Percentiles rank a stretch among this genome's conserved stretches.
Conservation (phyloP, 805 yeast species). For the Saccharomycopsis javanensis region DNA sequence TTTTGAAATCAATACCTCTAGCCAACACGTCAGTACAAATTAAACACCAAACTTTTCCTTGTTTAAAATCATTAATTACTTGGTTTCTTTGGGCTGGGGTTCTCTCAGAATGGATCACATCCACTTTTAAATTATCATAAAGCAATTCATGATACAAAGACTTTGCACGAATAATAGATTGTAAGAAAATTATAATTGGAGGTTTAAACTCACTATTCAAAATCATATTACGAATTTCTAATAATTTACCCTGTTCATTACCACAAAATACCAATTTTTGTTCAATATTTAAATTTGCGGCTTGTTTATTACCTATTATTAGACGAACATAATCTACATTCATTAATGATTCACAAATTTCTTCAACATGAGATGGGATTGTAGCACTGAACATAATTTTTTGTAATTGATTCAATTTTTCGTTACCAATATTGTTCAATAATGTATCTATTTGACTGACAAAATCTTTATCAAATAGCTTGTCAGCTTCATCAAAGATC, state of each 20-base stretch:
- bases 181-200: constrained; percentile 86
- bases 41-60: constrained; percentile 91
- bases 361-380: constrained; percentile 87
- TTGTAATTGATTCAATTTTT: constrained; percentile 24
- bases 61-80: constrained; percentile 72
- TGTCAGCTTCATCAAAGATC: constrained; percentile 93
- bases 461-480: constrained; percentile 77
- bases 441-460: constrained; percentile 84
- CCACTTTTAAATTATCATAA: constrained; percentile 87
- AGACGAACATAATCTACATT: constrained; percentile 65
- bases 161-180: constrained; percentile 86
- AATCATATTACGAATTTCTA: constrained; percentile 84
- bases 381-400: constrained; percentile 93
- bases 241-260: constrained; percentile 86
- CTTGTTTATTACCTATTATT: constrained; percentile 88
- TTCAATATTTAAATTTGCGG: constrained; percentile 75
- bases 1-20: constrained; percentile 95
- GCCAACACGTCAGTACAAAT: constrained; percentile 94
- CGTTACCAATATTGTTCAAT: constrained; percentile 30
- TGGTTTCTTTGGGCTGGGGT: constrained; percentile 81
- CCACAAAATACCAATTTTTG: constrained; percentile 84
- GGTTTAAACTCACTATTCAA: constrained; percentile 81
- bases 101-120: constrained; percentile 91
- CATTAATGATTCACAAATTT: constrained; percentile 79
- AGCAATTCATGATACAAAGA: constrained; percentile 88